Evolutionary conservation across 768 basidiomycete genomes (phyloP), one percentile per base, ranked within the genome.

Genomic region (Suillus weaverae): DNA sequence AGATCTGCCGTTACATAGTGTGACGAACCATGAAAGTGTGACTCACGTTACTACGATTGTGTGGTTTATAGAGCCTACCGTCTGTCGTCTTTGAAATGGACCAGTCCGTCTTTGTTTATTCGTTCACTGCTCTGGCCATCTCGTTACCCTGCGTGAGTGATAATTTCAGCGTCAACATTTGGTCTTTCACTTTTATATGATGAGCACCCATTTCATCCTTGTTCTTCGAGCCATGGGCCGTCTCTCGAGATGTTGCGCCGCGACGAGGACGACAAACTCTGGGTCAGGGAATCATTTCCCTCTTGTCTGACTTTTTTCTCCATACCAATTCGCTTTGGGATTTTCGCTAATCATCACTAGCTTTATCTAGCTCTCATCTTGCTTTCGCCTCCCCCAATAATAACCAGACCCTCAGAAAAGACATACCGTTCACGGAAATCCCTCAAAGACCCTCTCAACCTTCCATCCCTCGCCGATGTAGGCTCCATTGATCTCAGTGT

Each of bases 221-320:
- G 91, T 94, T 93, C 91, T 93, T 90, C 81, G 92, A 93, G 89
- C 81, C 73, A 70, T 78, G 87, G 88, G 91, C 82, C 77, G 68
- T 78, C 71, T 72, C 70, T 70, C 65, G 60, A 69, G 67, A 71
- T 75, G 74, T 74, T 73, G 83, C 90, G 91, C 84, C 81, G 80
- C 73, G 79, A 79, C 83, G 76, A 84, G 69, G 91, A 90, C 87
- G 91, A 90, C 72, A 81, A 65, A 64, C 64, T 66, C 60, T 65
- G 81, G 89, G 85, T 84, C 81, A 76, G 81, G 83, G 78, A 72
- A 67, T 64, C 66, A 59, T 32, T 69, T 76, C 79, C 78, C 76
- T 74, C 70, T 68, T 77, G 79, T 80, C 85, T 79, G 72, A 70
- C 64, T 60, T 46, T 66, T 18, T 50, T 60, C 41, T 63, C 69